Base-by-base conservation (phyloP, 495 filamentous ascomycete species). In the Daldinia decipiens region DNA sequence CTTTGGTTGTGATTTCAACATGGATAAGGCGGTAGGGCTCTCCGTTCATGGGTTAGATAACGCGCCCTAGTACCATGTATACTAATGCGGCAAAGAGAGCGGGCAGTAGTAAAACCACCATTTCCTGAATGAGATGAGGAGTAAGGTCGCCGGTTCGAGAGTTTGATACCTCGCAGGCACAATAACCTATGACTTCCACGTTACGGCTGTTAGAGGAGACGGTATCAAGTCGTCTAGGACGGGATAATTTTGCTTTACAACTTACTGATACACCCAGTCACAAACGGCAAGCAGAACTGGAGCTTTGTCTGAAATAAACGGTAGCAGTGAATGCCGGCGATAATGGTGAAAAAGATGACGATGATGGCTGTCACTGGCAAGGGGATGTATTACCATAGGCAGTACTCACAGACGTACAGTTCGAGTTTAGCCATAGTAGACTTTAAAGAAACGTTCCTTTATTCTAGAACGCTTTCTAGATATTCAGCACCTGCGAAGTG, bases 281-380 rank as follows among this genome's bases (percentile, higher is more conserved):
- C 62, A 70, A 90, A 87, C 3, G 84, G 80, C 19, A 88, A 81
- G 78, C 87, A 82, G 77, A 87, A 88, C 84, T 83, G 86, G 17
- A 82, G 79, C 27, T 81, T 68, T 5, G 79, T 82, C 7, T 76
- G 78, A 15, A 81, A 53, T 8, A 85, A 71, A n/a, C 84, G 81
- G 38, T 77, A 87, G 32, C 74, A 53, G 56, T 89, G 87, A 0
- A 81, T 24, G 1, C 75, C 15, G 0, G 86, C 85, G 19, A 73
- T 57, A 27, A 81, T 17, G 36, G 71, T 70, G 70, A 89, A 88
- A 21, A 89, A 77, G 5, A 81, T 76, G 43, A 74, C 59, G 70
- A 88, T 87, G 61, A 87, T 76, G 3, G 84, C 85, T 1, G 84
- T 84, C 12, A 80, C 74, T 0, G 80, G 50, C 1, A 84, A 87